Conservation (phyloP, 257 asterid species). For the Anisodus acutangulus region DNA sequence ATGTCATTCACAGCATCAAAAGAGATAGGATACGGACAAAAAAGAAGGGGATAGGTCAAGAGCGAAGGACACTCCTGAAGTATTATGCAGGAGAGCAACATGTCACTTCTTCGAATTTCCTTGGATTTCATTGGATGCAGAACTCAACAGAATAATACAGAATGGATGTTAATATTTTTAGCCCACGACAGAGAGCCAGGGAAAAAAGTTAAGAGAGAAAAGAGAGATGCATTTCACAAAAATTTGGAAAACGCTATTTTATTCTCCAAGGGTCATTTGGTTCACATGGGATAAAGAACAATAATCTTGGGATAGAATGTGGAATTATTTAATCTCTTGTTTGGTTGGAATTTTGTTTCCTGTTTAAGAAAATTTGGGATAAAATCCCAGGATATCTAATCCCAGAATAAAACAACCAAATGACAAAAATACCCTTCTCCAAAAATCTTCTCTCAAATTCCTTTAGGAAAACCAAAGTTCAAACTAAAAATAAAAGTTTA, state of each 20-base stretch:
- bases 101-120: background rate
- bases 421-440: background rate
- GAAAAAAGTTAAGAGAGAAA: background rate
- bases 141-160: constrained; percentile 5
- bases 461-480: background rate
- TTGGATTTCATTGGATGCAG: background rate
- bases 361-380: background rate
- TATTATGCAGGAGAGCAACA: background rate
- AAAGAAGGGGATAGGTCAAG: background rate
- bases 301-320: background rate
- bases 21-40: background rate
- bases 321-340: background rate
- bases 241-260: background rate
- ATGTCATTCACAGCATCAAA: background rate
- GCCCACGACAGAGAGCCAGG: background rate
- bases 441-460: constrained; percentile 26
- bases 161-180: background rate
- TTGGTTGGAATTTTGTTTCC: background rate
- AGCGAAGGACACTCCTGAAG: background rate
- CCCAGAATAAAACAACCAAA: background rate
- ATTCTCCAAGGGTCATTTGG: background rate
- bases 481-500: constrained; percentile 5
- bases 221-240: background rate
- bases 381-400: constrained; percentile 12
- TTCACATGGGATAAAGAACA: background rate